Evolutionary conservation across 345 rosid genomes (phyloP).

Genomic region (Gossypium longicalyx): DNA sequence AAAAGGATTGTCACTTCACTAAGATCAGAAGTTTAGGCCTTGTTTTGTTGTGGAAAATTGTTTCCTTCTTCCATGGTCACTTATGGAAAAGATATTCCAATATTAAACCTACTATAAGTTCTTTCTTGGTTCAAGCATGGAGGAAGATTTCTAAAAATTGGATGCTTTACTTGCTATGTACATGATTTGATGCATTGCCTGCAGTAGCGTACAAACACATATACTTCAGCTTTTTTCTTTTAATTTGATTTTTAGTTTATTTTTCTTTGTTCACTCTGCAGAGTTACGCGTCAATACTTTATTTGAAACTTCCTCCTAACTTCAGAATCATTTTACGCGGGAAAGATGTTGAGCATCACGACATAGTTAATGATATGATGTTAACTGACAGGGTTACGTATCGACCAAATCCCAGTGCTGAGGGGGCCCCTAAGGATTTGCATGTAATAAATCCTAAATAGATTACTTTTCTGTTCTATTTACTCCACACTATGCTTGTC

Average conservation of each 20-base stretch:
- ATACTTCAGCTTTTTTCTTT: too few relatives aligned
- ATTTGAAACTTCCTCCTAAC: conserved; percentile 75
- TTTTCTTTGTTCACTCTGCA: conserved; percentile 26
- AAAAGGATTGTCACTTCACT: background rate
- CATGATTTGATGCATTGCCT: background rate
- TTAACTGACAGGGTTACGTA: conserved; percentile 66
- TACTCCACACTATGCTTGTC: background rate
- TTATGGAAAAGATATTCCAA: background rate
- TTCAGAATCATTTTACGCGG: conserved; percentile 89
- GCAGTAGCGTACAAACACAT: background rate
- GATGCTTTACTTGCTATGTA: background rate
- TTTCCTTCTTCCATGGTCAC: background rate
- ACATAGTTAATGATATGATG: conserved; percentile 98
- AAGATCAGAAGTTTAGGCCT: background rate
- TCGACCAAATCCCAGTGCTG: conserved; percentile 60
- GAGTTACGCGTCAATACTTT: conserved; percentile 93
- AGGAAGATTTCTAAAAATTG: background rate
- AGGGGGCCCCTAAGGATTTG: conserved; percentile 44
- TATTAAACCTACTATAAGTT: background rate
- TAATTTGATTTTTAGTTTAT: background rate
- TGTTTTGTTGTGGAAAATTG: background rate
- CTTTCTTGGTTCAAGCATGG: background rate
- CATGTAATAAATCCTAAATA: conserved; percentile 33
- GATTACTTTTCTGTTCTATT: background rate
- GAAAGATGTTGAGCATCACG: conserved; percentile 86